Evolutionary conservation across 23 red algal species (phyloP).

Genomic region (Gracilaria caudata): DNA sequence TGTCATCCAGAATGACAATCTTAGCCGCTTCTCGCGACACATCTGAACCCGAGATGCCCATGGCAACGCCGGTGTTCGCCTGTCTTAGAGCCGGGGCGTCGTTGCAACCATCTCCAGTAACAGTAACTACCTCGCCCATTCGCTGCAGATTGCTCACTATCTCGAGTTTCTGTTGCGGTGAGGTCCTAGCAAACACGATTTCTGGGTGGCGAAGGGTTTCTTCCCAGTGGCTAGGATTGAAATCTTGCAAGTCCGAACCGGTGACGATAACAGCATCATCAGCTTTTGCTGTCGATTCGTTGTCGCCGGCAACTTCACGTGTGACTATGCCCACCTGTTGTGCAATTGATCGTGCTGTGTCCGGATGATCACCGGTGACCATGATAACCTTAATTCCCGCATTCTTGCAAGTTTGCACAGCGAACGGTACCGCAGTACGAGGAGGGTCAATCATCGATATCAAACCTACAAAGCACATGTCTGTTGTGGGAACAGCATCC

Average conservation of each 20-base stretch:
- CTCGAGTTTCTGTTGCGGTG: conserved; percentile 79
- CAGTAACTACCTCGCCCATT: conserved; percentile 76
- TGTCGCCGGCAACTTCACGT: conserved; percentile 47
- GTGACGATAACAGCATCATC: conserved; percentile 44
- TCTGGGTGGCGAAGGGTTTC: conserved; percentile 58
- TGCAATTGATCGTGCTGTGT: conserved; percentile 79
- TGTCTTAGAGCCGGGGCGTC: conserved; percentile 88
- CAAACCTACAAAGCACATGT: conserved; percentile 80
- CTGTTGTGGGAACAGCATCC: conserved; percentile 36
- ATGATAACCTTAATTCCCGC: conserved; percentile 94
- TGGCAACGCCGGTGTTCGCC: conserved; percentile 88
- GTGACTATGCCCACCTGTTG: conserved; percentile 88
- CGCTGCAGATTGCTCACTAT: conserved; percentile 77
- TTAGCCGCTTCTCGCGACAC: conserved; percentile 87
- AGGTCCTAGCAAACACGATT: conserved; percentile 85
- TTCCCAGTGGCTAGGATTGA: conserved; percentile 42
- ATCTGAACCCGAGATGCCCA: conserved; percentile 87
- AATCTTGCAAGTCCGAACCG: conserved; percentile 34
- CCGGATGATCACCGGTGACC: conserved; percentile 91
- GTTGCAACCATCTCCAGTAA: conserved; percentile 95
- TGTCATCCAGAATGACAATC: conserved; percentile 93
- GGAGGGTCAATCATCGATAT: conserved; percentile 90
- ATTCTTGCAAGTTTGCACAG: conserved; percentile 70
- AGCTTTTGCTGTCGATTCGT: conserved; percentile 15
- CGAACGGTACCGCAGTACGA: conserved; percentile 65